Evolutionary conservation across 1,284 basidiomycete species (phyloP).

Genomic region (Termitomyces sp.): DNA sequence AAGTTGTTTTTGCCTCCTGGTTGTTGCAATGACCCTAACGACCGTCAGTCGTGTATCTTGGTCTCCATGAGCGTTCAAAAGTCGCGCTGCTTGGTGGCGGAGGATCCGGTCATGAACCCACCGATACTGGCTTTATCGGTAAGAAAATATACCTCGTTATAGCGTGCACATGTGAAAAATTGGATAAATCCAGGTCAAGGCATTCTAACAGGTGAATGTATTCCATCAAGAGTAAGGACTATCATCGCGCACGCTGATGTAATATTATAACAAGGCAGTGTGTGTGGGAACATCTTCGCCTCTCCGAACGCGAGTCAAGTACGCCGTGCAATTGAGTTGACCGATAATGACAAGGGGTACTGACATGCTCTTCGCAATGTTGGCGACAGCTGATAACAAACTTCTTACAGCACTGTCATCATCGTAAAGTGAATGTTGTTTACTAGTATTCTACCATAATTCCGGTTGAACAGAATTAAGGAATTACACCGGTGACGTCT

Average conservation of each 20-base stretch:
- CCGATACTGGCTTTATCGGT: conserved; percentile 82
- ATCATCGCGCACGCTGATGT: conserved; percentile 1
- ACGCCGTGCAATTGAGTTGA: conserved; percentile 71
- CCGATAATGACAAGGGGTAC: conserved; percentile 74
- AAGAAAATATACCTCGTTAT: background rate
- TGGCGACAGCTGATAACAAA: conserved; percentile 9
- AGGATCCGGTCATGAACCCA: conserved; percentile 88
- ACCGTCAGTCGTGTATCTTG: conserved; percentile 55
- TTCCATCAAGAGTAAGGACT: background rate
- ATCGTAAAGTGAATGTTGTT: conserved; percentile 67
- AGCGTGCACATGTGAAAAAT: conserved; percentile 8
- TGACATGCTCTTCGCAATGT: background rate
- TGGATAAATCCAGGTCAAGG: conserved; percentile 51
- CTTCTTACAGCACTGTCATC: conserved; percentile 57
- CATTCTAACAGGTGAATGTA: conserved; percentile 60
- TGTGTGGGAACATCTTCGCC: conserved; percentile 85
- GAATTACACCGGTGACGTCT: conserved; percentile 86
- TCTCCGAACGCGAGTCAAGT: conserved; percentile 86
- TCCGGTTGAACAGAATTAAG: conserved; percentile 28
- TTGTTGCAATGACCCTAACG: background rate
- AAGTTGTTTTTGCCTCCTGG: conserved; percentile 34
- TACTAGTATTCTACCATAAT: background rate
- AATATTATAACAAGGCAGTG: conserved; percentile 51
- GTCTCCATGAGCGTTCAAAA: conserved; percentile 52
- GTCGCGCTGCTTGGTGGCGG: conserved; percentile 87